Evolutionary conservation across 2,329 filamentous ascomycete species (phyloP), one percentile per base, ranked within the genome.

Genomic region (Coleophoma crateriformis): DNA sequence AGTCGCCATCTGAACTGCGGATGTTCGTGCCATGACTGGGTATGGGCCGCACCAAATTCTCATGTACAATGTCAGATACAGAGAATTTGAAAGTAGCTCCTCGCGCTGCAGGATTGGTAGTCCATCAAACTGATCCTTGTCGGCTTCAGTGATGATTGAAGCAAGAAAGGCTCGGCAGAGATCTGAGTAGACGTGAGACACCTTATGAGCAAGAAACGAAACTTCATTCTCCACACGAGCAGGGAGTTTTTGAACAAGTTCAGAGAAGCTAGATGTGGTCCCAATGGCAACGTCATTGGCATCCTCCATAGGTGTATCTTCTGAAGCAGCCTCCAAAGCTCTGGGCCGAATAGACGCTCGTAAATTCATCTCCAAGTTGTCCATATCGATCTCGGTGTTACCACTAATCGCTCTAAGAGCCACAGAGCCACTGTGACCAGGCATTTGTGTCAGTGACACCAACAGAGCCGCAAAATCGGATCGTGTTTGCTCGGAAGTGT

Each of bases 51-150:
- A 87, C 81, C 88, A 90, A 14, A 90, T 79, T 48, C 84, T 79
- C 50, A 85, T 75, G 56, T 92, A 84, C 65, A 95, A 92, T 14
- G 82, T 85, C 50, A 90, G 71, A 59, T 86, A 90, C 19, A 87
- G 80, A 37, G 82, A 78, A 34, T 81, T 76, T 44, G 79, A 76
- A 33, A 79, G 68, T 1, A 81, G 83, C 6, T 71, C 65, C 22
- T 75, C 67, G 33, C 74, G 76, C 46, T 75, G 71, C 11, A 90
- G 68, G 42, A 81, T 71, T 0, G 80, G 71, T 7, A 75, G 67
- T 8, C 75, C 66, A 47, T 84, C 76, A 46, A 67, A 66, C 46
- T 54, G 42, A 10, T 59, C 50, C 5, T 63, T 46, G 45, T 73
- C 66, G 1, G 63, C 64, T 53, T 70, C 65, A 51, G 74, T 70